A percentile compares a stretch with the other conserved stretches of the same genome.
phyloP scores from a whole-genome alignment of 2,329 filamentous ascomycete species.

The Amesomyces nigricolor region DNA sequence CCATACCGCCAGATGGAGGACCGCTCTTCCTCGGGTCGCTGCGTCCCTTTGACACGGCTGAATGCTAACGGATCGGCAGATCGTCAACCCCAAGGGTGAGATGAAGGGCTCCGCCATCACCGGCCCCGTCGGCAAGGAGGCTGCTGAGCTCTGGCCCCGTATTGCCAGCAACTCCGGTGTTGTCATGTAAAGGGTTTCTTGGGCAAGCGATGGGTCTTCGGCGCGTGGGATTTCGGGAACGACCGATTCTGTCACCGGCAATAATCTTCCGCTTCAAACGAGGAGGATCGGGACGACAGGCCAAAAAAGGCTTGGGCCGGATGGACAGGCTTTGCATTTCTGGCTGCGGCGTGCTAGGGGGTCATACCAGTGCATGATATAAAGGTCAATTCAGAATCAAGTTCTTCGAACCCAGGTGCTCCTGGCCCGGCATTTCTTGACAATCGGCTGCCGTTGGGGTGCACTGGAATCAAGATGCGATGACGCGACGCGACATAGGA shows the following conservation, averaged over 20 bases:
- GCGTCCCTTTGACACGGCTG: neutral
- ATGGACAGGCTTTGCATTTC: conserved; percentile 33
- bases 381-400: conserved; percentile 30
- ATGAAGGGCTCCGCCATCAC: conserved; percentile 99
- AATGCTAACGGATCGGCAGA: conserved; percentile 52
- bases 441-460: neutral
- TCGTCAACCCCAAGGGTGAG: conserved; percentile 99
- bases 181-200: conserved; percentile 75
- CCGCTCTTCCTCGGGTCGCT: neutral
- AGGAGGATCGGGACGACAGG: conserved; percentile 23
- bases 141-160: conserved; percentile 99
- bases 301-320: conserved; percentile 28
- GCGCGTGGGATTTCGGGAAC: conserved; percentile 25
- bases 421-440: neutral
- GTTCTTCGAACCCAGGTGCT: conserved; percentile 25
- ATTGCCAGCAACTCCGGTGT: conserved; percentile 99
- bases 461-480: no score
- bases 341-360: conserved; percentile 32
- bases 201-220: conserved; percentile 22
- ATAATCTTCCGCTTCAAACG: conserved; percentile 23
- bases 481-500: no score
- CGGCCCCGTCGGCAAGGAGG: conserved; percentile 98
- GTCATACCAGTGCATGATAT: conserved; percentile 34
- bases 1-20: neutral
- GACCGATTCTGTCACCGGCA: conserved; percentile 25